Evolutionary conservation across 2,329 filamentous ascomycete species (phyloP), one percentile per base, ranked within the genome.

Genomic region (Fusarium sp.): DNA sequence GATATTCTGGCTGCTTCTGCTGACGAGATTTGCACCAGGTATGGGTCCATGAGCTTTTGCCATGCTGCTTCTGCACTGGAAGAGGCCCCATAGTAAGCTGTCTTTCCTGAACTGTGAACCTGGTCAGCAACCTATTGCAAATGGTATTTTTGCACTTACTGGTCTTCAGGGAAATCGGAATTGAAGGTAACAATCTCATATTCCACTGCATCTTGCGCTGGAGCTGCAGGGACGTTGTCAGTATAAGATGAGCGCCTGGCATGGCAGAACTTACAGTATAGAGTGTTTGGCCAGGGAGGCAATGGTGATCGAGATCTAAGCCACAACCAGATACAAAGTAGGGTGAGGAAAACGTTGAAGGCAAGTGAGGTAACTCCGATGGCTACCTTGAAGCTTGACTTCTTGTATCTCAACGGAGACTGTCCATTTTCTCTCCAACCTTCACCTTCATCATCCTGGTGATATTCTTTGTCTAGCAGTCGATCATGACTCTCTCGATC

Each of bases 151-250:
- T 7, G 35, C n/a, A 15, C 54, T 22, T 11, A 23, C 54, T 56
- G 46, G 2, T 51, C 53, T 56, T 51, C 46, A 1, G 53, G 46
- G 6, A 51, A 56, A 11, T 51, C 53, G 7, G 46, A 56, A 23
- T 51, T 56, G 10, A 56, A 56, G 3, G 37, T 44, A 13, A 51
- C 3, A 27, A 27, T 30, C 19, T 56, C 37, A 14, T 56, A 56
- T n/a, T 56, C n/a, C 2, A 56, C 46, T 22, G 35, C 46, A 8
- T 8, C 35, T 14, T 56, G 35, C 1, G 53, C 37, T 0, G 46
- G 53, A n/a, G 46, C 53, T 56, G 13, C 8, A 0, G 4, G 27
- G 11, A 1, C 3, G 23, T 6, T 39, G 27, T 37, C 10, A 4
- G 8, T 7, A 22, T 20, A 17, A n/a, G 9, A 7, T 1, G 15